phyloP scores from a whole-genome alignment of 116 monocot species.

The Trichopus zeylanicus region DNA sequence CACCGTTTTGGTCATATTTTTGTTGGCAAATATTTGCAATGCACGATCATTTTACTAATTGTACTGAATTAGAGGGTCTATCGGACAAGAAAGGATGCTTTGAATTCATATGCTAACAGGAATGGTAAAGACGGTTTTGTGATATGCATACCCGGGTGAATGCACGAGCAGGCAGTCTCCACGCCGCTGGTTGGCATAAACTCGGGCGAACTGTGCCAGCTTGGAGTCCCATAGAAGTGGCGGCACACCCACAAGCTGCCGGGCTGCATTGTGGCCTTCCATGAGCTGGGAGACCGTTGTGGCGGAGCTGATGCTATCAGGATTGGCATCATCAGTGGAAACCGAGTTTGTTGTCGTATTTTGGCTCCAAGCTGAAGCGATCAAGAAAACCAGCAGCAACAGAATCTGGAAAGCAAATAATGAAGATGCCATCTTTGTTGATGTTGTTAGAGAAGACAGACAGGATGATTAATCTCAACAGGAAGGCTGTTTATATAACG shows the following conservation, averaged over 20 bases:
- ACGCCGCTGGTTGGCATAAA: conserved; percentile 15
- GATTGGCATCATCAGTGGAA: not conserved
- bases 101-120: too few relatives aligned
- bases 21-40: too few relatives aligned
- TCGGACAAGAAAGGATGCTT: too few relatives aligned
- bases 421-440: too few relatives aligned
- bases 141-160: conserved; percentile 8
- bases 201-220: conserved; percentile 12
- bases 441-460: too few relatives aligned
- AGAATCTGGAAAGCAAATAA: too few relatives aligned
- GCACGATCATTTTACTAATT: too few relatives aligned
- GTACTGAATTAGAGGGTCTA: too few relatives aligned
- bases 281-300: conserved; percentile 10
- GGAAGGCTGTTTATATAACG: not conserved
- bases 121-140: too few relatives aligned
- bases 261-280: conserved; percentile 18
- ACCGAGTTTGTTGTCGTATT: not conserved
- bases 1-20: too few relatives aligned
- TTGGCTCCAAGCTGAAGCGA: not conserved
- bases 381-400: too few relatives aligned
- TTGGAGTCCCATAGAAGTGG: conserved; percentile 19
- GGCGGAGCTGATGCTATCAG: not conserved
- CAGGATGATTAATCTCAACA: too few relatives aligned
- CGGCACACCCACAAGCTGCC: conserved; percentile 10
- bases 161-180: conserved; percentile 30